phyloP scores from a whole-genome alignment of 2,329 filamentous ascomycete genomes.

The Phoma sp. region DNA sequence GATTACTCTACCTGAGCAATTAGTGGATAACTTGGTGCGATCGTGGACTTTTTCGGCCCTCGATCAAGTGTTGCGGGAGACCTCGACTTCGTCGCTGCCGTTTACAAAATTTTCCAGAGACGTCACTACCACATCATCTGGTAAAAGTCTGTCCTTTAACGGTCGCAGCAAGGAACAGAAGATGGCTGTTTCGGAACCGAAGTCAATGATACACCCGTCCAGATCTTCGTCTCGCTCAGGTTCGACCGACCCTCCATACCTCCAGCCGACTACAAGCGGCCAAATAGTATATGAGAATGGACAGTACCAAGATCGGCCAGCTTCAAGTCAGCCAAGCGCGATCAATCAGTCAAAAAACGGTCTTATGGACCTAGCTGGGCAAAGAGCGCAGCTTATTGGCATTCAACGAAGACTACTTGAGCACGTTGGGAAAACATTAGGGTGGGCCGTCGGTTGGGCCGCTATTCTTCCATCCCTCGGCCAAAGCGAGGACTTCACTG shows the following conservation, averaged over 20 bases:
- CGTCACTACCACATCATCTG: slow-evolving; percentile 36
- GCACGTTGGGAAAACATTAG: slow-evolving; percentile 71
- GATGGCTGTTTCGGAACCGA: slow-evolving; percentile 68
- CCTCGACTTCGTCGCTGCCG: slow-evolving; percentile 70
- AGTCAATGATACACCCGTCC: slow-evolving; percentile 73
- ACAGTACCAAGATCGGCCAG: slow-evolving; percentile 41
- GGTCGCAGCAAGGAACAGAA: slow-evolving; percentile 63
- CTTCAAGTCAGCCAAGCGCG: slow-evolving; percentile 32
- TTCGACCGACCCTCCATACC: slow-evolving; percentile 42
- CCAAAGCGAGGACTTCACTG: slow-evolving; percentile 40
- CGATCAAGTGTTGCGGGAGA: slow-evolving; percentile 78
- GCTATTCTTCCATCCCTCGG: slow-evolving; percentile 38
- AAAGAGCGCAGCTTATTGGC: slow-evolving; percentile 80
- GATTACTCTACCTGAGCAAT: slow-evolving; percentile 50
- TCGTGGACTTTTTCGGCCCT: slow-evolving; percentile 80
- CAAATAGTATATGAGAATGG: slow-evolving; percentile 50
- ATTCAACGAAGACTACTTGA: slow-evolving; percentile 82
- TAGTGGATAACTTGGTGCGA: slow-evolving; percentile 75
- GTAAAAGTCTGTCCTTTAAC: slow-evolving; percentile 60
- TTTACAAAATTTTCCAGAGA: slow-evolving; percentile 57
- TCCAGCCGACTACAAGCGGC: slow-evolving; percentile 31
- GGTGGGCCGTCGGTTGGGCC: slow-evolving; percentile 80
- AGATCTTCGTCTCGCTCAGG: slow-evolving; percentile 62
- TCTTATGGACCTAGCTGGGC: slow-evolving; percentile 80
- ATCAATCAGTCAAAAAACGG: slow-evolving; percentile 58